Base-by-base conservation (phyloP, 2,329 filamentous ascomycete species). In the Dryadomyces sulphureus region DNA sequence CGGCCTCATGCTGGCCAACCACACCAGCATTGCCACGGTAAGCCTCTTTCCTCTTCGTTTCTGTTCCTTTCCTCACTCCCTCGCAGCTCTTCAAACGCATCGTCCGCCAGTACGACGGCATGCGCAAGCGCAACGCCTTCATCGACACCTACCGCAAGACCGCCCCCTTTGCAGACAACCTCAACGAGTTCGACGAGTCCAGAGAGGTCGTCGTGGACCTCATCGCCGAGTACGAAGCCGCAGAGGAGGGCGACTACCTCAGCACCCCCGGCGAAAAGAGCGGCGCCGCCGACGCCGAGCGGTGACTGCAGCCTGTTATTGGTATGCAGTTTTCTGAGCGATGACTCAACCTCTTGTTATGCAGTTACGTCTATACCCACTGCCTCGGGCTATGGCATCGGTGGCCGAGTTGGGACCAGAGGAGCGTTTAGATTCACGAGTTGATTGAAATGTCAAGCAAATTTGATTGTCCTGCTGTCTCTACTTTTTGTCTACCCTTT, bases 71-170 rank as follows among this genome's bases (percentile, higher is more conserved):
- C 11, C 30, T 35, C 38, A 44, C 43, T 9, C 40, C 35, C 5
- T 8, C 3, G 8, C 51, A 82, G 66, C 73, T 98, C 9, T 98
- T 98, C 70, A 94, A 93, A 62, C 79, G 90, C 39, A 94, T 96
- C 51, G 76, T 95, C 14, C 76, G 78, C 52, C 90, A 94, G 60
- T 98, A 96, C 64, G 89, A 94, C 56, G 81, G 84, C 22, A 83
- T 98, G 70, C 77, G 92, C 48, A 96, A 96, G 66, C 84, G 90
- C 44, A 96, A 96, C 61, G 92, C 92, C 43, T 98, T 96, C 64
- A 75, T 98, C 57, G 92, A 98, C 56, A 80, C 79, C 41, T 98
- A 98, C 67, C 96, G 94, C 67, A 92, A 92, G 62, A 93, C 94
- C 49, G 82, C 87, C 0, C 87, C 89, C 1, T 98, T 98, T 63